Base-by-base conservation (phyloP, 176 grass and related monocot species). In the Ampelocalamus luodianensis region DNA sequence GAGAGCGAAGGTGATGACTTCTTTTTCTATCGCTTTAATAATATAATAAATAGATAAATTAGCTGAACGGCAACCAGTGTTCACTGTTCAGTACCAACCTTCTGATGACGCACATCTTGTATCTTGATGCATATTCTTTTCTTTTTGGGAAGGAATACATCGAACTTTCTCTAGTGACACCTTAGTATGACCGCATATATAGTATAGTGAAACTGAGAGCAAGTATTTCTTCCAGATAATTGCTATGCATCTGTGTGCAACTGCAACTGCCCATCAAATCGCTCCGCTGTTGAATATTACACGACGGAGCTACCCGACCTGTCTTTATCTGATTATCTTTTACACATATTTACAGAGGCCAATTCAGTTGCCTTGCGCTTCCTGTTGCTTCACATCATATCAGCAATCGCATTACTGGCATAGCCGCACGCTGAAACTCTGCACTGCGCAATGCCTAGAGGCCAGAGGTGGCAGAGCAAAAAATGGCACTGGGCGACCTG, bases 291-390 rank as follows among this genome's bases (percentile, higher is more conserved):
- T 58, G 22, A 59, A 59, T 23, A 23, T 59, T 10, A 13, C 59
- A 27, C 59, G 8, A 68, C 27, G 17, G 46, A 79, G 37, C 56
- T 45, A 64, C 55, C 65, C 66, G 26, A 65, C 3, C 24, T 51
- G 73, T 45, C 44, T 22, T 34, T 34, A 34, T 34, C 32, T 65
- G 8, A 10, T 10, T 56, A 23, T 71, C 36, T 61, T 48, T 17
- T 49, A 34, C 37, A 27, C 20, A n/a, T 90, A 87, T 87, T 49
- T 90, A 79, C 84, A 78, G 26, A 66, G 27, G 18, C 59, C 18
- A 74, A 26, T 71, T 12, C 23, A 51, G 24, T 37, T 5, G 49
- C 65, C 65, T 56, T 7, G 36, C 51, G 5, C 4, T 43, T 29
- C 67, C 45, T 55, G 71, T 15, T 81, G 71, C n/a, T 81, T 70